Evolutionary conservation across 2,329 filamentous ascomycete species (phyloP).

Genomic region (Lachnellula hyalina): DNA sequence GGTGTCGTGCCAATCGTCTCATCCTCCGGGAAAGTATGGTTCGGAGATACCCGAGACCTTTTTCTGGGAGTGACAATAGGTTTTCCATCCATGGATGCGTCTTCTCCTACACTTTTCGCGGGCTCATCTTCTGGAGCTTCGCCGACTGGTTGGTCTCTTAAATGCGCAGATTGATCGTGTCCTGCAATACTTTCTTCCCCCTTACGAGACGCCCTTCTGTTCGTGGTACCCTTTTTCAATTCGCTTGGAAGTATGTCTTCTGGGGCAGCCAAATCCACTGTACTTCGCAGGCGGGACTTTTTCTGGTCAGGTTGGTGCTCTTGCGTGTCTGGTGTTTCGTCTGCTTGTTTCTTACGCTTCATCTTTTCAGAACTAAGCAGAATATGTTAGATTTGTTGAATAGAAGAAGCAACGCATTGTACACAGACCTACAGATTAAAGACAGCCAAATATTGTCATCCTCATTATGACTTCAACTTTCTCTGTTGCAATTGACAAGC

Average conservation of each 20-base stretch:
- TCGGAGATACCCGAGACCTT: background rate
- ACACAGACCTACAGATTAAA: background rate
- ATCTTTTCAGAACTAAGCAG: constrained; percentile 2
- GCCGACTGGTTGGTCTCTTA: background rate
- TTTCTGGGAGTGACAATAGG: constrained; percentile 6
- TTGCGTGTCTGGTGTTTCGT: constrained; percentile 5
- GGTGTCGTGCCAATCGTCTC: constrained; percentile 16
- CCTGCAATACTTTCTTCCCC: background rate
- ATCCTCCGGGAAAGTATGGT: background rate
- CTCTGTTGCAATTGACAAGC: too few relatives aligned
- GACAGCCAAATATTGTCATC: background rate
- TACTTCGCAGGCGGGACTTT: constrained; percentile 10
- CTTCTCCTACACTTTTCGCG: background rate
- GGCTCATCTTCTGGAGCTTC: background rate
- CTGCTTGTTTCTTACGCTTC: constrained; percentile 19
- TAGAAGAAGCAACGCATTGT: background rate
- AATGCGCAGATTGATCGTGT: background rate
- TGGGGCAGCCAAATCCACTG: background rate
- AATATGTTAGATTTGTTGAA: background rate
- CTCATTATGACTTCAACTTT: background rate
- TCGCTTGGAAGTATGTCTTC: background rate
- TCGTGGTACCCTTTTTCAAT: background rate
- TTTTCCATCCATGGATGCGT: background rate
- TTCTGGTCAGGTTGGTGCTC: constrained; percentile 11
- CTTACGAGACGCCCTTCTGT: background rate